Base-by-base conservation (phyloP, 345 rosid genomes). In the Ricinus communis region DNA sequence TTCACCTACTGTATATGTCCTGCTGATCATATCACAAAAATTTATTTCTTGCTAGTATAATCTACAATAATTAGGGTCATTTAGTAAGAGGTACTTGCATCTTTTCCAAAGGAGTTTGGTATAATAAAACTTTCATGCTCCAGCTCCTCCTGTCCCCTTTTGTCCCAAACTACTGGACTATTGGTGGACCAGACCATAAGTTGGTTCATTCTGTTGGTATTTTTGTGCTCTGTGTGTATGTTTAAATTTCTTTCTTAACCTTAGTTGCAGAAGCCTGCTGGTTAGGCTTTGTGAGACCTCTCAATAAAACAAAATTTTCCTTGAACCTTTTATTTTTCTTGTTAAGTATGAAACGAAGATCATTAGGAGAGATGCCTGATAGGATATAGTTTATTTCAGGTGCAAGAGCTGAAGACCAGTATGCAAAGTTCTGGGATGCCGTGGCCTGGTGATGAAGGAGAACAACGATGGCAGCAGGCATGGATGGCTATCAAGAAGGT, bases 401-500 rank as follows among this genome's bases (percentile, higher is more conserved):
- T 92, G 69, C 84, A 83, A 84, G 99, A 95, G 79, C 82, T 95
- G 79, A 92, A 95, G 84, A 75, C 75, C 28, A 83, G 84, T 75
- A 90, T 95, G 97, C 76, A 82, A 82, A 80, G 68, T 63, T 95
- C 97, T 68, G 96, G 87, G 51, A 95, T 95, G 96, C 97, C 97
- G 64, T 95, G 99, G 99, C 99, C 99, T 31, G 99, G 97, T 56
- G 97, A 92, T 74, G 99, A 95, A 82, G 96, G 99, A 65, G 88
- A 89, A 66, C 74, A 77, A 65, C 77, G 96, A 79, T 95, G 99
- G 97, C 90, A 86, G 80, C 97, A 90, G 83, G 99, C 98, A 73
- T 95, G 99, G 99, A 79, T 79, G 69, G 90, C 99, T 76, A 88
- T 92, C 75, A 95, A 92, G 90, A 95, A 90, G 97, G 97, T 94